Conservation (phyloP, 257 asterid species). For the Nicotiana obtusifolia region DNA sequence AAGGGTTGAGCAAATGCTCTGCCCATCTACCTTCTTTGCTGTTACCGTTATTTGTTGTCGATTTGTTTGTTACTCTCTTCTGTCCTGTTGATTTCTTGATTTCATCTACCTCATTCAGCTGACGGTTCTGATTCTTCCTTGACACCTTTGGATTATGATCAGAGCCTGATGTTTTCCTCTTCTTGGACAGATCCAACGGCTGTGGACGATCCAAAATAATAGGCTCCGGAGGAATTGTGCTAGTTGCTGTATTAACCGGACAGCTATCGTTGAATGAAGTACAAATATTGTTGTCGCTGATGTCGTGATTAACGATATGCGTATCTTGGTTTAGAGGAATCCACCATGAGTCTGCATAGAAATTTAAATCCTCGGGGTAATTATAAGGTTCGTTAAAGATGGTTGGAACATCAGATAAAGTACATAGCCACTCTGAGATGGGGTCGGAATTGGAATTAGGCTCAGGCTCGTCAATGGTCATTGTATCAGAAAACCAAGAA, state of each 20-base stretch:
- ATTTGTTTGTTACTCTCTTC: conserved; percentile 28
- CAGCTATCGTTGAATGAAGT: conserved; percentile 34
- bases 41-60: conserved; percentile 23
- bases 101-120: conserved; percentile 15
- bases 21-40: conserved; percentile 89
- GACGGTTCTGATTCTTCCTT: conserved; percentile 23
- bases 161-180: conserved; percentile 40
- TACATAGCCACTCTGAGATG: conserved; percentile 51
- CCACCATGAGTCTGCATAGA: conserved; percentile 56
- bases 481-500: conserved; percentile 12
- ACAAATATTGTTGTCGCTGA: conserved; percentile 24
- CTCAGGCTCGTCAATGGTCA: conserved; percentile 55
- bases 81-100: conserved; percentile 15
- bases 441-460: conserved; percentile 41
- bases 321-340: conserved; percentile 18
- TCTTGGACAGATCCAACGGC: conserved; percentile 35
- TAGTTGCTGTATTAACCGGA: conserved; percentile 15
- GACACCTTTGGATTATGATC: conserved; percentile 22
- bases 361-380: conserved; percentile 28
- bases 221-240: conserved; percentile 27
- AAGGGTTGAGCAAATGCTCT: conserved; percentile 81
- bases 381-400: conserved; percentile 55
- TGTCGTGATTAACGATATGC: conserved; percentile 38
- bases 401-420: conserved; percentile 48
- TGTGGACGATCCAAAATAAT: conserved; percentile 22